Percentiles rank a stretch among this genome's conserved stretches.
These are phyloP conservation scores for Phlyctochytrium bullatum DNA, from an alignment of 192 early-diverging fungal species.

Conservation along the genomic window DNA sequence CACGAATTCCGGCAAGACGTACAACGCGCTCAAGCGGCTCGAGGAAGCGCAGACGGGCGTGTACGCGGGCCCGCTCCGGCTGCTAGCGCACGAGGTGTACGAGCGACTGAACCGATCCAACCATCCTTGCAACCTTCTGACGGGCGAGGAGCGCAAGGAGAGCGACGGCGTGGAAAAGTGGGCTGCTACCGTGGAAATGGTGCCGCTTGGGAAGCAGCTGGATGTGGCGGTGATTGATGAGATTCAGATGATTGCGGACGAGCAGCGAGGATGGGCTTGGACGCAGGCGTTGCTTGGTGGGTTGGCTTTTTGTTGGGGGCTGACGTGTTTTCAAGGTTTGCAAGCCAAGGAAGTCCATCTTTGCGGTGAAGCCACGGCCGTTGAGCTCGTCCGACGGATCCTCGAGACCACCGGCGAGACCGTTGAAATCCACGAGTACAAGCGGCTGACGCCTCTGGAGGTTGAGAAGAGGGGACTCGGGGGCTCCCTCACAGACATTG, in stretches of 20 bases:
- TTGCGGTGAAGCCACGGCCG: constrained; percentile 87
- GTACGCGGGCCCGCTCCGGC: constrained; percentile 87
- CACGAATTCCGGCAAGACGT: constrained; percentile 97
- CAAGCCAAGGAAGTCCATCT: constrained; percentile 85
- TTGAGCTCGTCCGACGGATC: constrained; percentile 74
- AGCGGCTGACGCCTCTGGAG: constrained; percentile 69
- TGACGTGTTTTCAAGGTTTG: constrained; percentile 39
- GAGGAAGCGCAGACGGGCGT: constrained; percentile 60
- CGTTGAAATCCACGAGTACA: constrained; percentile 71
- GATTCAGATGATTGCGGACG: constrained; percentile 94
- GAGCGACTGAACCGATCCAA: constrained; percentile 76
- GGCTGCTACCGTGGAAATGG: constrained; percentile 93
- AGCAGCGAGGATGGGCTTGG: constrained; percentile 92
- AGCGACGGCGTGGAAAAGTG: constrained; percentile 52
- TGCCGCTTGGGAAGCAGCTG: constrained; percentile 35
- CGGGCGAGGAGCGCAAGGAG: constrained; percentile 82
- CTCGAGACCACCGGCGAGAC: constrained; percentile 72
- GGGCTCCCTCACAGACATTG: constrained; percentile 56
- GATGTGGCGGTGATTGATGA: constrained; percentile 94
- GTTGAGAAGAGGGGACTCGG: constrained; percentile 56
- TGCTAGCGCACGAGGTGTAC: constrained; percentile 92
- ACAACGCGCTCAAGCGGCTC: constrained; percentile 77
- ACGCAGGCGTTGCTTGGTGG: constrained; percentile 75
- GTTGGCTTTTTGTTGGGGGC: constrained; percentile 6
- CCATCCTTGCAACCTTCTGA: constrained; percentile 77